Conservation (phyloP, 129 eudicot species). For the Artemisia argyi region DNA sequence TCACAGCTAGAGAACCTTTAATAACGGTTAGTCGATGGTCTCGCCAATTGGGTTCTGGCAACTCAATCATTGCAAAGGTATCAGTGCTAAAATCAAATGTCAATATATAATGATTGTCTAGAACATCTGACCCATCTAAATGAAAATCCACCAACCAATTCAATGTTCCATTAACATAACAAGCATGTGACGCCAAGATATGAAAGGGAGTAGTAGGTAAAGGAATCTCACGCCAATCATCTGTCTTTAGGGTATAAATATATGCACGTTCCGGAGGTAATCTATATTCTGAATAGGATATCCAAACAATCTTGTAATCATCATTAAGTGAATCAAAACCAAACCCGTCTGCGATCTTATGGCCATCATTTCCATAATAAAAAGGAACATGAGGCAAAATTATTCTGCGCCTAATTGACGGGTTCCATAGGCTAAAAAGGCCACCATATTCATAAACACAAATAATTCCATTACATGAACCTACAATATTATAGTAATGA, state of each 20-base stretch:
- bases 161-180: slow-evolving; percentile 6
- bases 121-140: background rate
- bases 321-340: slow-evolving; percentile 1
- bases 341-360: background rate
- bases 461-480: slow-evolving; percentile 17
- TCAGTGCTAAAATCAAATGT: background rate
- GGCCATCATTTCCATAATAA: background rate
- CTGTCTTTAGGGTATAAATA: background rate
- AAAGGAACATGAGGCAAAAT: background rate
- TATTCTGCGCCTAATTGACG: slow-evolving; percentile 16
- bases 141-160: background rate
- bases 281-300: background rate
- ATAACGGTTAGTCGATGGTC: background rate
- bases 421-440: slow-evolving; percentile 8
- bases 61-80: background rate
- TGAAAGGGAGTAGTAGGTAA: background rate
- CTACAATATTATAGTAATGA: background rate
- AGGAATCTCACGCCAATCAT: slow-evolving; percentile 4
- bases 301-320: slow-evolving; percentile 8
- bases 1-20: slow-evolving; percentile 19
- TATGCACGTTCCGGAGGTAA: background rate
- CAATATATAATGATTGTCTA: slow-evolving; percentile 2
- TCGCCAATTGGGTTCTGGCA: background rate
- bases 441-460: background rate
- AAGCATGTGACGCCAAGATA: background rate